Evolutionary conservation across 2,329 filamentous ascomycete genomes (phyloP).

Genomic region (Colletotrichum sublineola): DNA sequence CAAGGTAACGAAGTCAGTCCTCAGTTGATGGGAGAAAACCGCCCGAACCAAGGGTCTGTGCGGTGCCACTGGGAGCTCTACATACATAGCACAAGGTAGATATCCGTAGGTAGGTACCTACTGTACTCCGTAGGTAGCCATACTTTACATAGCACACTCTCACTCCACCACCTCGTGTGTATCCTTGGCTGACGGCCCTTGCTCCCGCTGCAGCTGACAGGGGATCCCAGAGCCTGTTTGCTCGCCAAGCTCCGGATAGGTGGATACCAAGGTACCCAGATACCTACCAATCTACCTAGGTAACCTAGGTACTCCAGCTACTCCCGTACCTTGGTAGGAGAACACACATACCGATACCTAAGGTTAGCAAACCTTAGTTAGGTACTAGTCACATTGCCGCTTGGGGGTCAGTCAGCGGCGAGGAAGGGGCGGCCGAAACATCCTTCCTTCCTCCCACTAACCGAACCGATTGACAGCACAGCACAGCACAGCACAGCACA

Average conservation of each 20-base stretch:
- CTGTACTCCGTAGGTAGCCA: too few species aligned
- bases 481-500: background rate
- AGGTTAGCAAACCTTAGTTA: background rate
- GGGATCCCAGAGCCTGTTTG: constrained; percentile 14
- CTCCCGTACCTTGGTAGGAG: background rate
- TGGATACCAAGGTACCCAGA: background rate
- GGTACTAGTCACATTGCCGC: background rate
- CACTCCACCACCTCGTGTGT: background rate
- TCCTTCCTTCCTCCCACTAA: constrained; percentile 8
- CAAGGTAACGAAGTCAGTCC: background rate
- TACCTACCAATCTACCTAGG: too few species aligned
- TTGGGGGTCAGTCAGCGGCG: background rate
- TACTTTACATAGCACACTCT: too few species aligned
- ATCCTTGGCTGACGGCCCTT: constrained; percentile 19
- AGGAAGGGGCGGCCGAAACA: background rate
- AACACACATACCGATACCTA: background rate
- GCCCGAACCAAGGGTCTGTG: constrained; percentile 33
- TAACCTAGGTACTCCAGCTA: background rate
- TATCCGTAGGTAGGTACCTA: too few species aligned
- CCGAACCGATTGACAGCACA: constrained; percentile 11
- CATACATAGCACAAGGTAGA: too few species aligned
- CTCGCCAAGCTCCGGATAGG: background rate
- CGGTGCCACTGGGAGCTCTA: too few species aligned
- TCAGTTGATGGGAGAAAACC: background rate
- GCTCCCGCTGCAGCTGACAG: constrained; percentile 26